These are phyloP conservation scores for Aspergillus hortae DNA, from an alignment of 2,329 filamentous ascomycete genomes.

Conservation along the genomic window DNA sequence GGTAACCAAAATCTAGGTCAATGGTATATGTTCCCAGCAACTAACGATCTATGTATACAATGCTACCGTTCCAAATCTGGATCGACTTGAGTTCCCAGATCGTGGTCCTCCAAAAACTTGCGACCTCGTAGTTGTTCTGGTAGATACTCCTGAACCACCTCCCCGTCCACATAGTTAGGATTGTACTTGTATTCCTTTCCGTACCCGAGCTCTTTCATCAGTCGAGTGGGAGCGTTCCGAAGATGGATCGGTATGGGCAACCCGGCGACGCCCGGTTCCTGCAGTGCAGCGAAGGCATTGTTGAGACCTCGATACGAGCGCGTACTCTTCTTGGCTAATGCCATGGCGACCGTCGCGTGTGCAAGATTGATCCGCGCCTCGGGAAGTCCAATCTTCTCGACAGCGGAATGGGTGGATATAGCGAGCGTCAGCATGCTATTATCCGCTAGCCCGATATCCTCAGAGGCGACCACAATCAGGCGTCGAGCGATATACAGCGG, in stretches of 20 bases:
- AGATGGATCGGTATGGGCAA: slow-evolving; percentile 83
- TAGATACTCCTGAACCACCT: slow-evolving; percentile 84
- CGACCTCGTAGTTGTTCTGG: slow-evolving; percentile 70
- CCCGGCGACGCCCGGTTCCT: slow-evolving; percentile 77
- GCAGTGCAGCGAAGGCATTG: slow-evolving; percentile 73
- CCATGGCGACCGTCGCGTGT: slow-evolving; percentile 78
- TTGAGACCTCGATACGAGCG: slow-evolving; percentile 78
- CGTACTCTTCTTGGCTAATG: slow-evolving; percentile 80
- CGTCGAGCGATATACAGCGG: slow-evolving; percentile 87
- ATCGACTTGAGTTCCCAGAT: slow-evolving; percentile 77
- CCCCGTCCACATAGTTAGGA: slow-evolving; percentile 79
- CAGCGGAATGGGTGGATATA: slow-evolving; percentile 79
- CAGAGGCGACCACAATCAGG: slow-evolving; percentile 90
- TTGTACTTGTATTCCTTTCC: slow-evolving; percentile 96
- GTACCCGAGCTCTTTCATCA: slow-evolving; percentile 92
- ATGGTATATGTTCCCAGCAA: too few species aligned
- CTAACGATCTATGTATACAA: too few species aligned
- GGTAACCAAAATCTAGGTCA: too few species aligned
- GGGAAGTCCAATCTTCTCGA: slow-evolving; percentile 91
- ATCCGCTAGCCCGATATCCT: slow-evolving; percentile 90
- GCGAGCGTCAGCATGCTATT: slow-evolving; percentile 78
- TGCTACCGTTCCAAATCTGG: slow-evolving; percentile 49
- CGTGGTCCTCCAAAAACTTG: slow-evolving; percentile 71
- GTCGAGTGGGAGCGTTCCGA: slow-evolving; percentile 81
- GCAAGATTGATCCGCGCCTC: slow-evolving; percentile 90